Evolutionary conservation across 177 flowering plant species (phyloP), one percentile per base, ranked within the genome.

Genomic region (Vitis hybrid): DNA sequence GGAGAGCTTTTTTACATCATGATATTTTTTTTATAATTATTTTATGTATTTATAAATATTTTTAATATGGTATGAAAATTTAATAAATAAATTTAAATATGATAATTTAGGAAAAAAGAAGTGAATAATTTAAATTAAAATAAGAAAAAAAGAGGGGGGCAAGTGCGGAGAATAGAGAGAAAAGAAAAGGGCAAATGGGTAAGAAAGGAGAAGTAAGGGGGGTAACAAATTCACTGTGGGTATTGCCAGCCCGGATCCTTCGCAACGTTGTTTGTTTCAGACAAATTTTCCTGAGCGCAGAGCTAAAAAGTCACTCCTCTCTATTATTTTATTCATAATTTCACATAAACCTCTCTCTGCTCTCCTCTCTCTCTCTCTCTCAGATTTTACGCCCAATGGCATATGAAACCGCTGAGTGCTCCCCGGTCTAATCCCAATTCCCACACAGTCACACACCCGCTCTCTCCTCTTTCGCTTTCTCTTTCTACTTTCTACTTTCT

Each of bases 221-320:
- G 55, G 16, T 49, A 57, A 58, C 22, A 54, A 74, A 64, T 69
- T 54, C 45, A 34, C 45, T 6, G 45, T 34, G 45, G 45, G 45
- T 34, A 34, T 34, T 50, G 65, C 60, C 53, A 70, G 72, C 76
- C 90, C 87, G 81, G 77, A 82, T 85, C 80, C 79, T 81, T 70
- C 84, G 90, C 86, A 61, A 80, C 79, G 56, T 69, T 82, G 85
- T 79, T 69, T 82, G 85, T 79, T 82, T 72, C 83, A 82, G 84
- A 83, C 88, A 80, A 69, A 58, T 62, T 83, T 85, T 82, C 85
- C 76, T 67, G 83, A 3, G 58, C 78, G 63, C 82, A 71, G 76
- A 59, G 67, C 76, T 49, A 74, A 82, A 39, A 78, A 76, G 71
- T 61, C 75, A 65, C 69, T 60, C 16, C 68, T 49, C 56, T 19